These are phyloP conservation scores for Apiospora marii DNA, from an alignment of 2,329 filamentous ascomycete genomes.

Conservation along the genomic window DNA sequence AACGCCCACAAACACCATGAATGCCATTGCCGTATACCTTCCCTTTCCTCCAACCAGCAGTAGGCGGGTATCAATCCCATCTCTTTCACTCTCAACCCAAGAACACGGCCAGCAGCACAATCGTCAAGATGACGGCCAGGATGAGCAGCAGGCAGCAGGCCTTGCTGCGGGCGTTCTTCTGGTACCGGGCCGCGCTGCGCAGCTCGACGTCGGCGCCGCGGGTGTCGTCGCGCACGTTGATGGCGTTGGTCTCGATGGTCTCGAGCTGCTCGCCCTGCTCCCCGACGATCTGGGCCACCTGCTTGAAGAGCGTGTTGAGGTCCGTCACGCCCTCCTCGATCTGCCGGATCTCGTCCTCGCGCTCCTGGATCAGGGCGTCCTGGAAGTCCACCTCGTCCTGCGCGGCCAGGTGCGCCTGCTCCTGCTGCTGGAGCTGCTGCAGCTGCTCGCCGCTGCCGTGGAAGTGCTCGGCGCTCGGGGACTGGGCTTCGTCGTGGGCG, in stretches of 20 bases:
- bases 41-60: slow-evolving; percentile 28
- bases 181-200: slow-evolving; percentile 85
- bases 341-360: slow-evolving; percentile 94
- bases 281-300: slow-evolving; percentile 96
- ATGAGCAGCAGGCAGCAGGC: slow-evolving; percentile 92
- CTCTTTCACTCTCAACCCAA: slow-evolving; percentile 63
- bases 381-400: slow-evolving; percentile 98
- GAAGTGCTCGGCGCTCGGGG: slow-evolving; percentile 42
- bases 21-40: slow-evolving; percentile 24
- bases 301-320: slow-evolving; percentile 93
- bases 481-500: slow-evolving; percentile 66
- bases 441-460: slow-evolving; percentile 56
- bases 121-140: slow-evolving; percentile 84
- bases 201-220: slow-evolving; percentile 86
- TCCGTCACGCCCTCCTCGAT: slow-evolving; percentile 97
- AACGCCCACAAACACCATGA: slow-evolving; percentile 34
- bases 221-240: slow-evolving; percentile 82
- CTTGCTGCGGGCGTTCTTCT: slow-evolving; percentile 95
- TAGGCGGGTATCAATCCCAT: slow-evolving; percentile 1
- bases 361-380: slow-evolving; percentile 92
- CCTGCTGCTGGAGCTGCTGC: slow-evolving; percentile 70
- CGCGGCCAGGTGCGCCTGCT: slow-evolving; percentile 81
- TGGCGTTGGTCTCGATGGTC: slow-evolving; percentile 87
- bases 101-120: slow-evolving; percentile 87
- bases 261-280: slow-evolving; percentile 92